Percentiles rank a stretch among this genome's conserved stretches.
Evolutionary conservation across 2,329 filamentous ascomycete genomes (phyloP).

Genomic region (Fusarium napiforme): DNA sequence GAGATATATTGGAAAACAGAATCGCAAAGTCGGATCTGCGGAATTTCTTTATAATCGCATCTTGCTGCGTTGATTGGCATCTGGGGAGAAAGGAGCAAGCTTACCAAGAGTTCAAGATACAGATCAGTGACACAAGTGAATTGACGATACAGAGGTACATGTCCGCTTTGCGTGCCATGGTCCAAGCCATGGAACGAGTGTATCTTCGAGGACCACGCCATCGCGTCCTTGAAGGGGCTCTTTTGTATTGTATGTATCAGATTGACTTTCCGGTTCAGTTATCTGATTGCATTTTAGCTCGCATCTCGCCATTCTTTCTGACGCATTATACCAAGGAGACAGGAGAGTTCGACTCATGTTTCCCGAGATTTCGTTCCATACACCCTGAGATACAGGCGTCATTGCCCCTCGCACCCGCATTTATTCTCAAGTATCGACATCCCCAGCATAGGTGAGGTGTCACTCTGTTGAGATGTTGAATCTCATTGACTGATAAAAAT

Average conservation of each 20-base stretch:
- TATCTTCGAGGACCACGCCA: not conserved
- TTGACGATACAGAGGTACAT: not conserved
- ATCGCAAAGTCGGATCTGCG: not conserved
- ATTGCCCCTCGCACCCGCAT: not conserved
- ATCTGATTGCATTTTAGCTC: not conserved
- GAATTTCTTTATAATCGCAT: not conserved
- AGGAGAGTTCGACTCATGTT: not conserved
- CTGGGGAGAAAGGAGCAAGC: not conserved
- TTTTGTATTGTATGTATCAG: not conserved
- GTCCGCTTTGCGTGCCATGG: not conserved
- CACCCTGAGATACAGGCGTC: not conserved
- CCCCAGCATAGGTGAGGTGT: not conserved
- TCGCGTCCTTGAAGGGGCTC: not conserved
- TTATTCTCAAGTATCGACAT: not conserved
- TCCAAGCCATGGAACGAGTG: not conserved
- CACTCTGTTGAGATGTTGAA: fast-evolving
- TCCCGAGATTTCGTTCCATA: not conserved
- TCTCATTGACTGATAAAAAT: fast-evolving
- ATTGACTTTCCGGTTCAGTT: fast-evolving
- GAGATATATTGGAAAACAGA: not conserved
- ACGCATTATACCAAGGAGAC: not conserved
- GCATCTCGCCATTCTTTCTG: not conserved
- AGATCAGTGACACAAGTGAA: not conserved
- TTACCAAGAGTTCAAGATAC: not conserved
- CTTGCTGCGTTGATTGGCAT: not conserved